Percentiles rank a stretch among this genome's conserved stretches.
phyloP scores from a whole-genome alignment of 331 rosid species.

The Malus hybrid region DNA sequence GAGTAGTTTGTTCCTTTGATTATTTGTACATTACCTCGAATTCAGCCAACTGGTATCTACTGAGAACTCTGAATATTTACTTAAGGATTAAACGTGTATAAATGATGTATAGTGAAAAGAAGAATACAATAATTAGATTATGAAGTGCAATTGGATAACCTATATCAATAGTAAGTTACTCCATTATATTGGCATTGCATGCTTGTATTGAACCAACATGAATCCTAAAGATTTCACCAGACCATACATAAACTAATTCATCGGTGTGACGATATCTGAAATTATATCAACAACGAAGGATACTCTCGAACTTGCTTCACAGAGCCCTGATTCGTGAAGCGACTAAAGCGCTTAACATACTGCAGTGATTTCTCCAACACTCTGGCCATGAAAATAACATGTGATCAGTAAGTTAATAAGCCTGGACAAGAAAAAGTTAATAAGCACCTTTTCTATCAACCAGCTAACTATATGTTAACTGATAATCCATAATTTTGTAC shows the following conservation, averaged over 20 bases:
- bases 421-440: too few relatives aligned
- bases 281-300: neutral
- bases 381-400: constrained; percentile 1
- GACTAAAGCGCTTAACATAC: constrained; percentile 25
- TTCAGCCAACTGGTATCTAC: constrained; percentile 22
- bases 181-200: neutral
- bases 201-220: neutral
- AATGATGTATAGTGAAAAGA: neutral
- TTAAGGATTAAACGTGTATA: constrained; percentile 1
- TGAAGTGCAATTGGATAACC: neutral
- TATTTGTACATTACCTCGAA: constrained; percentile 14
- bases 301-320: constrained; percentile 32
- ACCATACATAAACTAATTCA: neutral
- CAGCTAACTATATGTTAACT: neutral
- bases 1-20: neutral
- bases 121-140: neutral
- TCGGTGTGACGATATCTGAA: neutral
- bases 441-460: neutral
- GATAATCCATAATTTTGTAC: neutral
- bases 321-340: constrained; percentile 24
- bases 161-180: too few relatives aligned
- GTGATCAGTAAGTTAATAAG: neutral
- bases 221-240: neutral
- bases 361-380: constrained; percentile 31
- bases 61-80: constrained; percentile 10